Evolutionary conservation across 176 grass and related monocot species (phyloP).

Genomic region (Rhynchospora breviuscula): DNA sequence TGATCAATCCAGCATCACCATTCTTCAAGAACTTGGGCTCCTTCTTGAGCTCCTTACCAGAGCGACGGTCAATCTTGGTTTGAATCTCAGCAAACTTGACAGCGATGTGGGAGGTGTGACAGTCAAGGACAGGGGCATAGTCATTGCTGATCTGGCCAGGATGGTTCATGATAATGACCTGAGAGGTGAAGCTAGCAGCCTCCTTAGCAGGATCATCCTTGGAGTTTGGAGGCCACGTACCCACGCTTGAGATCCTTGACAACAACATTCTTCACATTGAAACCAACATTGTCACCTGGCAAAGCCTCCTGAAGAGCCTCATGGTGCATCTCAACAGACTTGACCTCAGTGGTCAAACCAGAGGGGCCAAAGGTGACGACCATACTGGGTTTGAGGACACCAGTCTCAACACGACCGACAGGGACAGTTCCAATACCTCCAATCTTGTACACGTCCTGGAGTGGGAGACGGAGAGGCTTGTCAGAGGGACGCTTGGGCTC

Average conservation of each 20-base stretch:
- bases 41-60: conserved; percentile 28
- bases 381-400: conserved; percentile 25
- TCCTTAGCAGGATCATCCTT: conserved; percentile 30
- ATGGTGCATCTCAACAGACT: conserved; percentile 33
- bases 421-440: conserved; percentile 31
- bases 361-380: conserved; percentile 21
- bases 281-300: conserved; percentile 22
- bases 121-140: conserved; percentile 15
- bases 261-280: conserved; percentile 29
- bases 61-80: conserved; percentile 27
- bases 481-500: conserved; percentile 33
- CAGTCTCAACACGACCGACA: conserved; percentile 23
- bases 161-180: conserved; percentile 35
- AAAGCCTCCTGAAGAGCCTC: conserved; percentile 22
- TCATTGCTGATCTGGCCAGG: conserved; percentile 22
- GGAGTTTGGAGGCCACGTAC: conserved; percentile 28
- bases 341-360: conserved; percentile 28
- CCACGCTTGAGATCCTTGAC: conserved; percentile 35
- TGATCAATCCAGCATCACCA: conserved; percentile 19
- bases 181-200: conserved; percentile 26
- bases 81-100: conserved; percentile 27
- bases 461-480: conserved; percentile 33
- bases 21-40: conserved; percentile 27
- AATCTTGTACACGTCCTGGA: conserved; percentile 35
- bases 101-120: conserved; percentile 24